Base-by-base conservation (phyloP, 352 stramenopile genomes). In the Phytophthora foliorum region DNA sequence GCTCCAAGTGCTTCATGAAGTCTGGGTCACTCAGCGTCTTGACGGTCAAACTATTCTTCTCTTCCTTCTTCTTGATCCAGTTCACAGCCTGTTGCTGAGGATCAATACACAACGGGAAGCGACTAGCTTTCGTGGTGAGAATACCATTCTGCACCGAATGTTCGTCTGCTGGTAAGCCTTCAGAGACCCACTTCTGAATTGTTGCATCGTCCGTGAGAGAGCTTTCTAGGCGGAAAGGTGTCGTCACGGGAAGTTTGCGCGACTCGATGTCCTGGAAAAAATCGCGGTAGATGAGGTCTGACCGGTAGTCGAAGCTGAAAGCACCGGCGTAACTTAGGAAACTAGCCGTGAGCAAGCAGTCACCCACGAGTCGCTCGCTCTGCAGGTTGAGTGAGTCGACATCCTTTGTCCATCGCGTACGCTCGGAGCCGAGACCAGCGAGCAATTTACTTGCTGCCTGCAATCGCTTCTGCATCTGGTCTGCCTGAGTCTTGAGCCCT, bases 61-160 rank as follows among this genome's bases (percentile, higher is more conserved):
- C 91, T 76, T 98, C 97, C 16, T 94, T 98, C 63, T 96, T 95
- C 77, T 99, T 99, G 78, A 99, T 99, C 96, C 96, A 99, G 22
- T 81, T 94, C 36, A 98, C 95, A 8, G 96, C 96, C 63, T 99
- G 96, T 70, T 98, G 94, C 62, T 99, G 96, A 17, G 96, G 95
- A 54, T 99, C 96, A 51, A 99, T 98, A 60, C 96, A 99, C 38
- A 99, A 68, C 17, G 96, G 96, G 70, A 99, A 99, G 9, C 96
- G 91, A 63, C 88, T 97, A 2, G 91, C 88, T 42, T 97, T 97
- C 0, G 93, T 98, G 0, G 96, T 99, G 22, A 99, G 62, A 50
- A 99, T 98, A 50, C 95, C 96, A 63, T 99, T 99, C 61, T 99
- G 93, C 6, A 99, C 89, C 6, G 90, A 98, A 78, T 98, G 95